phyloP scores from a whole-genome alignment of 371 early-diverging fungal species.

The Mucor lusitanicus region DNA sequence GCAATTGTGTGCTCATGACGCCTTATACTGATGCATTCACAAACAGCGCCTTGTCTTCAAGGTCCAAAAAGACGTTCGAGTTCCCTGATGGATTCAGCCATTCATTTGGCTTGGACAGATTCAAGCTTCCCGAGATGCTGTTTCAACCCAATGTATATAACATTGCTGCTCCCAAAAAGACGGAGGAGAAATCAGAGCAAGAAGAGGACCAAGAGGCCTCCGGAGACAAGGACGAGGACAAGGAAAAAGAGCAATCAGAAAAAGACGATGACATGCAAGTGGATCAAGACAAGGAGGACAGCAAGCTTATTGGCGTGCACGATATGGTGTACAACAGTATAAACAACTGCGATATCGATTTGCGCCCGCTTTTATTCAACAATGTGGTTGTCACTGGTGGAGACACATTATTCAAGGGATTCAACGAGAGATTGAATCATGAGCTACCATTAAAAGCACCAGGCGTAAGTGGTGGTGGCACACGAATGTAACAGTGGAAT shows the following conservation, averaged over 20 bases:
- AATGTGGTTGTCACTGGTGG: constrained; percentile 93
- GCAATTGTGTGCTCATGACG: background rate
- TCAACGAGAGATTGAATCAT: constrained; percentile 81
- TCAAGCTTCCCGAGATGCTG: constrained; percentile 79
- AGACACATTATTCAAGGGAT: constrained; percentile 83
- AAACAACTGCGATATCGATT: constrained; percentile 80
- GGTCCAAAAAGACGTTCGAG: constrained; percentile 85
- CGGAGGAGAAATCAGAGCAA: background rate
- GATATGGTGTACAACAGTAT: constrained; percentile 75
- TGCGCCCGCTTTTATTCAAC: constrained; percentile 78
- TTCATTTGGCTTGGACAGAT: constrained; percentile 81
- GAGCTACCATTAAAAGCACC: constrained; percentile 73
- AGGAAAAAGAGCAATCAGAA: constrained; percentile 26
- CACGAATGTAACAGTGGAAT: background rate
- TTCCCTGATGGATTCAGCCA: constrained; percentile 94
- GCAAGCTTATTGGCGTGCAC: constrained; percentile 55
- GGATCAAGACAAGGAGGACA: background rate
- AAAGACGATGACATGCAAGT: background rate
- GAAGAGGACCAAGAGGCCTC: background rate
- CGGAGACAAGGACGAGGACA: background rate
- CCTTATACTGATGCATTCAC: background rate
- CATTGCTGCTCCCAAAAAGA: background rate
- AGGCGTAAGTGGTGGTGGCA: constrained; percentile 56
- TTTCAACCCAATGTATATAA: constrained; percentile 47
- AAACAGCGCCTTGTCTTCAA: constrained; percentile 49